Evolutionary conservation across 768 basidiomycete species (phyloP).

Genomic region (Tylopilus sp.): DNA sequence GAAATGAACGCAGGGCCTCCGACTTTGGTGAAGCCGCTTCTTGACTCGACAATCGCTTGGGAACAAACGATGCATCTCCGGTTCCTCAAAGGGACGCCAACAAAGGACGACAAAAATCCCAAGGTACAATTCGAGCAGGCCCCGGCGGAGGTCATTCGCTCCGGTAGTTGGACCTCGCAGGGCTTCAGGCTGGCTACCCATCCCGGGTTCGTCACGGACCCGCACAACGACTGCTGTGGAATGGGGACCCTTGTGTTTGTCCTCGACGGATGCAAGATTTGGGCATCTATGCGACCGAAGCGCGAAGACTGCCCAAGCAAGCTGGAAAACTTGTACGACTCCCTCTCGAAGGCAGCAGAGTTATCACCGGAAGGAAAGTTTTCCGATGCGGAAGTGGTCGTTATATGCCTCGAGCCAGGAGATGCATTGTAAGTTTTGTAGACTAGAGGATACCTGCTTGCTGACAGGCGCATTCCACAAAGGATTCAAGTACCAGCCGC

Average conservation of each 20-base stretch:
- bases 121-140: not conserved
- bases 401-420: conserved; percentile 5
- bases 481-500: not conserved
- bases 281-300: not conserved
- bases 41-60: not conserved
- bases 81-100: not conserved
- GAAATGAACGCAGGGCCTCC: not conserved
- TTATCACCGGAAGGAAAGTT: too few relatives aligned
- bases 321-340: not conserved
- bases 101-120: not conserved
- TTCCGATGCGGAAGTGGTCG: too few relatives aligned
- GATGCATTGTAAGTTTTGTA: not conserved
- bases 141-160: not conserved
- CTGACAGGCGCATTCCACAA: too few relatives aligned
- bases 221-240: conserved; percentile 1
- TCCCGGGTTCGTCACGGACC: not conserved
- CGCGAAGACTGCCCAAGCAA: not conserved
- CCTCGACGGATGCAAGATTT: not conserved
- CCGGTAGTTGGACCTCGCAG: not conserved
- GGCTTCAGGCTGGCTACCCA: conserved; percentile 2
- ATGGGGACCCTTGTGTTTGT: not conserved
- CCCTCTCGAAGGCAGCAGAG: not conserved
- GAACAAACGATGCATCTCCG: not conserved
- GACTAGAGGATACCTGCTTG: too few relatives aligned
- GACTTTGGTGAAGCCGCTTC: not conserved